Conservation (phyloP, 371 early-diverging fungal genomes). For the Rhizopus stolonifer region DNA sequence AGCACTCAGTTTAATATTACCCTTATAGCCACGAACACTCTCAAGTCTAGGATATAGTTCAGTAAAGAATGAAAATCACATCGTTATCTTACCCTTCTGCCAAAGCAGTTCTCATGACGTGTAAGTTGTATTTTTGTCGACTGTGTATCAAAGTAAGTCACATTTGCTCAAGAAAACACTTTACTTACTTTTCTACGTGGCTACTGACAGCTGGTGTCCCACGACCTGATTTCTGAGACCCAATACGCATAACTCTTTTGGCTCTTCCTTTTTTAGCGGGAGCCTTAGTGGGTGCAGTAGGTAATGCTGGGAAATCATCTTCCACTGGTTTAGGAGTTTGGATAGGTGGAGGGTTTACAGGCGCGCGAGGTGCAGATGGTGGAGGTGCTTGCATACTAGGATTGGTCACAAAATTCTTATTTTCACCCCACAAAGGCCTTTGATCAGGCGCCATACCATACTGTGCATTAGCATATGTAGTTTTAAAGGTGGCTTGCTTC, state of each 20-base stretch:
- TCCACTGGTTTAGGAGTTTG: neutral
- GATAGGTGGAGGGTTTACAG: neutral
- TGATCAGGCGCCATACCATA: conserved; percentile 22
- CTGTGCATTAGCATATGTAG: conserved; percentile 9
- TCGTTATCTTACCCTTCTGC: conserved; percentile 24
- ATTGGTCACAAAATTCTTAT: conserved; percentile 19
- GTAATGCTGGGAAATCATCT: conserved; percentile 30
- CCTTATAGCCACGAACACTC: conserved; percentile 35
- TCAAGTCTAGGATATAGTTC: conserved; percentile 17
- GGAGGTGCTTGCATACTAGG: conserved; percentile 4
- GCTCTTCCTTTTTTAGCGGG: conserved; percentile 1
- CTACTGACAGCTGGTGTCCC: neutral
- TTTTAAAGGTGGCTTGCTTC: conserved; percentile 15
- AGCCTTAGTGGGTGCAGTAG: conserved; percentile 16
- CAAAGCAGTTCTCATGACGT: conserved; percentile 32
- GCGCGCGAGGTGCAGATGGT: neutral
- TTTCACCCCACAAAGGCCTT: conserved; percentile 38
- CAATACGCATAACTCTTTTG: conserved; percentile 25
- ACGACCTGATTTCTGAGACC: conserved; percentile 23
- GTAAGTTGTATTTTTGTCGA: conserved; percentile 37
- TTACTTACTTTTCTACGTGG: conserved; percentile 11
- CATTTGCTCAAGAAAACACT: neutral
- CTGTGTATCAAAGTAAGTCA: conserved; percentile 11
- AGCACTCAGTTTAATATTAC: conserved; percentile 42
- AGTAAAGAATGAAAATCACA: neutral